phyloP scores from a whole-genome alignment of 495 filamentous ascomycete genomes.

The Tuber magnatum region DNA sequence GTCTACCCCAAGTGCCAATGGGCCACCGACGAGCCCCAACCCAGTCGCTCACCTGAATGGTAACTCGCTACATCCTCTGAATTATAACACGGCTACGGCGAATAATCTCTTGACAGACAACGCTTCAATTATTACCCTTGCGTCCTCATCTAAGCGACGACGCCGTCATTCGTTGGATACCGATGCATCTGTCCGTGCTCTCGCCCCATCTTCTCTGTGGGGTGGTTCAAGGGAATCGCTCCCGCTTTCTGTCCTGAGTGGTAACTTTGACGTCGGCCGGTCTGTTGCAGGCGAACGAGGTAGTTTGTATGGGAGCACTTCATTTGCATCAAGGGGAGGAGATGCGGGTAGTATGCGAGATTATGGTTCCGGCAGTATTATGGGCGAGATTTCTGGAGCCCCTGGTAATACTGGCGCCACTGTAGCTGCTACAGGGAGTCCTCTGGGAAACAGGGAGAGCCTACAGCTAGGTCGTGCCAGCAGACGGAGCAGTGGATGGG shows the following conservation, averaged over 20 bases:
- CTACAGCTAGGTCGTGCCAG: slow-evolving; percentile 17
- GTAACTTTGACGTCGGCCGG: slow-evolving; percentile 53
- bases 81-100: slow-evolving; percentile 81
- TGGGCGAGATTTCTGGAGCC: slow-evolving; percentile 27
- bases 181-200: slow-evolving; percentile 85
- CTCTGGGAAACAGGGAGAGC: slow-evolving; percentile 28
- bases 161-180: slow-evolving; percentile 88
- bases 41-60: slow-evolving; percentile 7
- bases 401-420: slow-evolving; percentile 7
- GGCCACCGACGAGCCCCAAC: slow-evolving; percentile 54
- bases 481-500: slow-evolving; percentile 23
- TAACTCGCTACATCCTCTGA: slow-evolving; percentile 57
- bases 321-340: slow-evolving; percentile 24
- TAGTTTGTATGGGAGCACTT: slow-evolving; percentile 20
- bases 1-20: slow-evolving; percentile 82
- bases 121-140: slow-evolving; percentile 91
- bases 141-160: slow-evolving; percentile 84
- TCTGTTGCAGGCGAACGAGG: slow-evolving; percentile 24
- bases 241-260: slow-evolving; percentile 79
- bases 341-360: slow-evolving; percentile 28
- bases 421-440: slow-evolving; percentile 11
- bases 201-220: slow-evolving; percentile 86
- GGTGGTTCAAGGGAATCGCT: slow-evolving; percentile 74
- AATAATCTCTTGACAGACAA: slow-evolving; percentile 91
- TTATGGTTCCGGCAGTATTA: slow-evolving; percentile 19